Conservation (phyloP, 169 alveolate species). For the Miamiensis avidus region DNA sequence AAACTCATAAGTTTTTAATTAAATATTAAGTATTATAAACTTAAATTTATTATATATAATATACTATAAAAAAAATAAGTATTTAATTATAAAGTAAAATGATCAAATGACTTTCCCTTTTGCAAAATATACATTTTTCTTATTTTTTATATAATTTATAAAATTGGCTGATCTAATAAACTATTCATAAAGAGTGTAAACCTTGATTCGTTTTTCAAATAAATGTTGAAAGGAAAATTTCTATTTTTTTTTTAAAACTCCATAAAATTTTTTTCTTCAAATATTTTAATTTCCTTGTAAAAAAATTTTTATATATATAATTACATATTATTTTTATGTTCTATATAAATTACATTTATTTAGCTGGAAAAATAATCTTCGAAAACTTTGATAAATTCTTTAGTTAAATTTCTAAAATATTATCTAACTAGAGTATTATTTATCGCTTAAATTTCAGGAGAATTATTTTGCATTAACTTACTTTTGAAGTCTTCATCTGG, state of each 20-base stretch:
- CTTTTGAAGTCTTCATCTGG: constrained; percentile 27
- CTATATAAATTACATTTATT: constrained; percentile 2
- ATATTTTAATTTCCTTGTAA: constrained; percentile 32
- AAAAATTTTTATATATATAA: background rate
- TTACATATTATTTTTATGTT: background rate
- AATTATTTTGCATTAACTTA: constrained; percentile 27
- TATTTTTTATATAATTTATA: constrained; percentile 28
- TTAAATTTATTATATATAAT: no score
- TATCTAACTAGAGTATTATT: constrained; percentile 39
- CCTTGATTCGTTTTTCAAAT: constrained; percentile 28
- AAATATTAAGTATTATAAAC: no score
- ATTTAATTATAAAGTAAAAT: no score
- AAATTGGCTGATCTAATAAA: constrained; percentile 46
- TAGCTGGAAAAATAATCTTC: constrained; percentile 26
- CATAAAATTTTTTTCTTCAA: constrained; percentile 37
- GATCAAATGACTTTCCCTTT: constrained; percentile 5
- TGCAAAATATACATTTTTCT: constrained; percentile 38
- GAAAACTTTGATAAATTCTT: constrained; percentile 32
- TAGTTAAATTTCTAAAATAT: constrained; percentile 30
- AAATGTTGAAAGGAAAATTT: constrained; percentile 28
- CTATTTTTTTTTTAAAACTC: constrained; percentile 12
- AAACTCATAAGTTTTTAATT: no score
- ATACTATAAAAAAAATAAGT: no score
- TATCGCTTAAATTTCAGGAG: constrained; percentile 35
- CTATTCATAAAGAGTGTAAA: constrained; percentile 30